phyloP scores from a whole-genome alignment of 208 protist species.

The Leishmania guyanensis region DNA sequence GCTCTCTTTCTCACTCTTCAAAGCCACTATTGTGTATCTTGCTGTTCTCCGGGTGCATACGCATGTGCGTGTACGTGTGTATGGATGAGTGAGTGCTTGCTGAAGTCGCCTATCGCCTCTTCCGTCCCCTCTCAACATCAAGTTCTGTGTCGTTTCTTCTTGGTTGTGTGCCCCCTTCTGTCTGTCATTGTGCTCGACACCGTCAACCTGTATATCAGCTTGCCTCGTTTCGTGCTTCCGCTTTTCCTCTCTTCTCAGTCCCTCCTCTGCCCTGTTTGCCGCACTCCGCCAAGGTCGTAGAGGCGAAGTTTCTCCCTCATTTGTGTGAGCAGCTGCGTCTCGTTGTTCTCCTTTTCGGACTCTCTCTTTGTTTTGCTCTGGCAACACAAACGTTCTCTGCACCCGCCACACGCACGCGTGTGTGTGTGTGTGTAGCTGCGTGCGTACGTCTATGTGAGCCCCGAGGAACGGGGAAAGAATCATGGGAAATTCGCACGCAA shows the following conservation, averaged over 20 bases:
- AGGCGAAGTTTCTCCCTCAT: neutral
- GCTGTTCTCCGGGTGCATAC: neutral
- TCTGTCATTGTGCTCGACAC: neutral
- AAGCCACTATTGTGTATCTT: neutral
- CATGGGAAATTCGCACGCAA: neutral
- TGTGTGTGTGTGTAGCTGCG: neutral
- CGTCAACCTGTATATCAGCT: neutral
- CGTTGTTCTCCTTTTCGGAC: neutral
- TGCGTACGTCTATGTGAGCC: neutral
- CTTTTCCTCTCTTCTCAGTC: neutral
- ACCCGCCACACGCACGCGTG: neutral
- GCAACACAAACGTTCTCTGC: too few species aligned
- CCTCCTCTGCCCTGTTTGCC: neutral
- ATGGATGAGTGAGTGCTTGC: neutral
- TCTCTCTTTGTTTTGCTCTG: neutral
- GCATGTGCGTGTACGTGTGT: slow-evolving; percentile 3
- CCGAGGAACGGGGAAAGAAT: neutral
- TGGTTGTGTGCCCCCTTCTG: neutral
- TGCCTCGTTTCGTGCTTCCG: neutral
- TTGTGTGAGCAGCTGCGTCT: neutral
- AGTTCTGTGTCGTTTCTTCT: neutral
- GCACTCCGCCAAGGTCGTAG: neutral
- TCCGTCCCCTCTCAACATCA: neutral
- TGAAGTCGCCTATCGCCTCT: neutral
- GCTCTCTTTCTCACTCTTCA: slow-evolving; percentile 6